Evolutionary conservation across 169 alveolate genomes (phyloP).

Genomic region (Neospora caninum): DNA sequence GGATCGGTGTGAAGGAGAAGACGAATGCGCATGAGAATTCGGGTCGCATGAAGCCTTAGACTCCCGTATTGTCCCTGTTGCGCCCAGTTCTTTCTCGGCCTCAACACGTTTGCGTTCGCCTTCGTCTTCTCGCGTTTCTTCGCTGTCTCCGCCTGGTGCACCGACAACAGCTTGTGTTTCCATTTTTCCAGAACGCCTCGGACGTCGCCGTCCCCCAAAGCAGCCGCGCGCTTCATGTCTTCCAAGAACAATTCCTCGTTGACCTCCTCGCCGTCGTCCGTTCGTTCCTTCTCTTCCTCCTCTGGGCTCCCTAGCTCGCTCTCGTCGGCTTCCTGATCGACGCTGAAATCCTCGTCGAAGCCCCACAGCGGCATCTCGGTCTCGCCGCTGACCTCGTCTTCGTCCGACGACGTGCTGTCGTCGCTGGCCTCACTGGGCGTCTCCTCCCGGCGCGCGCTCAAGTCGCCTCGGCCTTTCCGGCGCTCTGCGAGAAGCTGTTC

Average conservation of each 20-base stretch:
- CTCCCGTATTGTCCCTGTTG: slow-evolving; percentile 11
- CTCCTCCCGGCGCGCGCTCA: neutral
- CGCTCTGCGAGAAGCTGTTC: neutral
- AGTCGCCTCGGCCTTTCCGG: neutral
- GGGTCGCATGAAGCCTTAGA: slow-evolving; percentile 42
- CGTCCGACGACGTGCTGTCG: neutral
- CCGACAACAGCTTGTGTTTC: neutral
- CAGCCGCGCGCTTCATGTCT: neutral
- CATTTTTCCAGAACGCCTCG: neutral
- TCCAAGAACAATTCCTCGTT: neutral
- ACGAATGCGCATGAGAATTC: slow-evolving; percentile 29
- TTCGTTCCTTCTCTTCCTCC: neutral
- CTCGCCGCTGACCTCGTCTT: neutral
- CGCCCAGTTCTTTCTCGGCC: neutral
- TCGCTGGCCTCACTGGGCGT: neutral
- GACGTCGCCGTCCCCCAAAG: neutral
- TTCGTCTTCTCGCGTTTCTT: neutral
- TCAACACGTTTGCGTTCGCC: neutral
- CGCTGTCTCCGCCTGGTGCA: neutral
- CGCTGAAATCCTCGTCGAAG: neutral
- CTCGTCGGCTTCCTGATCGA: neutral
- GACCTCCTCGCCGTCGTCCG: neutral
- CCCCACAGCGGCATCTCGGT: slow-evolving; percentile 7
- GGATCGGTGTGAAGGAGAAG: slow-evolving; percentile 17
- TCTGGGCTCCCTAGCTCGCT: neutral